Evolutionary conservation across 2,329 filamentous ascomycete genomes (phyloP), one percentile per base, ranked within the genome.

Genomic region (Aureobasidium sp.): DNA sequence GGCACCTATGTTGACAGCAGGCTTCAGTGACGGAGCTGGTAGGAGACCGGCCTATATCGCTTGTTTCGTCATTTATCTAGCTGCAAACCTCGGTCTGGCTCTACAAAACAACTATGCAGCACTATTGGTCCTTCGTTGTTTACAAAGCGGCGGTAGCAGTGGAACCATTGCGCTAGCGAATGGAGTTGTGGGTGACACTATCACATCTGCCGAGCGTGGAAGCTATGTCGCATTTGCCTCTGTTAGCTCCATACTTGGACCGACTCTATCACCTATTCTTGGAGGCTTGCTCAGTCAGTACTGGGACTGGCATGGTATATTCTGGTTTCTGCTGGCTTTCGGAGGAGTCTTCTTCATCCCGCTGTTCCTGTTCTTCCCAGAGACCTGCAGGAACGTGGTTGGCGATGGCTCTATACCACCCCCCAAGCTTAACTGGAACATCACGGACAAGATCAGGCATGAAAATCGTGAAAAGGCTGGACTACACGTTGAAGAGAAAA

Each of bases 171-270:
- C 89, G 0, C 77, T 94, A 1, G 84, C 84, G 0, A 87, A 82
- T 64, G 89, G 85, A 1, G 84, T 91, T 1, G 82, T 92, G 15
- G 86, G 87, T 0, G 90, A 94, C 68, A 80, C 91, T 5, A 81
- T 86, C 0, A 84, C 87, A 0, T 85, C 82, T 50, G 80, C 83
- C 0, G 87, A 93, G 71, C 78, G 90, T 67, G 90, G 89, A 2
- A 83, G 81, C 62, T 92, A 89, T 69, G 87, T 92, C 76, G 88
- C 84, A 56, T 81, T 86, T 64, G 83, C 86, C n/a, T 82, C 80
- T 36, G 79, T 79, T 4, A 85, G 82, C 17, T 76, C 82, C 60
- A 83, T 86, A 42, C 56, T 79, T 13, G 78, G 74, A 0, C 77
- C 77, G 0, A 70, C 78, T 3, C 69, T 88, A 7, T 77, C 83